These are phyloP conservation scores for Aureobasidium uvarum DNA, from an alignment of 2,329 filamentous ascomycete genomes.

Conservation along the genomic window DNA sequence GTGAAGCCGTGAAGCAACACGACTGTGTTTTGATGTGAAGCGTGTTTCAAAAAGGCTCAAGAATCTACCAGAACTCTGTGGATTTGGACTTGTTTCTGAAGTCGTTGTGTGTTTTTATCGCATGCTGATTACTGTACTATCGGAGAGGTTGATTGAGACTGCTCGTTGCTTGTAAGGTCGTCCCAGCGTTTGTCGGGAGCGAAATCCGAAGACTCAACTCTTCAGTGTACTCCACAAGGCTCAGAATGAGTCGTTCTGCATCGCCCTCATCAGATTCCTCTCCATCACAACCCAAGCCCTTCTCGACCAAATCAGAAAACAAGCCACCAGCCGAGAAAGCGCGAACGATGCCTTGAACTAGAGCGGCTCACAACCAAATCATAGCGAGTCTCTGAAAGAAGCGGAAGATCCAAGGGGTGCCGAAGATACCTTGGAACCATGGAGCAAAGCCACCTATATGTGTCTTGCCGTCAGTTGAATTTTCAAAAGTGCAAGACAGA, in stretches of 20 bases:
- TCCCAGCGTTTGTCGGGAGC: neutral
- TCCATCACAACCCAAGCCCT: neutral
- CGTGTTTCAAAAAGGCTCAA: neutral
- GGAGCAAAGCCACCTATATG: conserved; percentile 27
- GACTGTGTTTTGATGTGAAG: neutral
- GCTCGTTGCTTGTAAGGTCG: neutral
- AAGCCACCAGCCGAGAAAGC: neutral
- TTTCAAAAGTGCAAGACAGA: too few species aligned
- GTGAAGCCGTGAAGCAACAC: neutral
- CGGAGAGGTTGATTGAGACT: too few species aligned
- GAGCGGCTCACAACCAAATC: conserved; percentile 34
- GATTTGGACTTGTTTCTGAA: too few species aligned
- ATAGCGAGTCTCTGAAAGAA: conserved; percentile 37
- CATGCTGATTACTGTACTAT: too few species aligned
- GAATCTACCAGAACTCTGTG: too few species aligned
- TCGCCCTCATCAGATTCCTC: neutral
- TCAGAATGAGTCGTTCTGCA: too few species aligned
- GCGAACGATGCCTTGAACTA: neutral
- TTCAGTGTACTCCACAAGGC: neutral
- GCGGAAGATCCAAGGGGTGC: conserved; percentile 32
- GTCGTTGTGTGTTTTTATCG: too few species aligned
- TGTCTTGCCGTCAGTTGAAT: too few species aligned
- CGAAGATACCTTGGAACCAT: conserved; percentile 32
- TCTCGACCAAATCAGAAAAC: neutral
- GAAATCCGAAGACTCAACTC: neutral